phyloP scores from a whole-genome alignment of 2,329 filamentous ascomycete genomes.

The Hymenoscyphus linearis region DNA sequence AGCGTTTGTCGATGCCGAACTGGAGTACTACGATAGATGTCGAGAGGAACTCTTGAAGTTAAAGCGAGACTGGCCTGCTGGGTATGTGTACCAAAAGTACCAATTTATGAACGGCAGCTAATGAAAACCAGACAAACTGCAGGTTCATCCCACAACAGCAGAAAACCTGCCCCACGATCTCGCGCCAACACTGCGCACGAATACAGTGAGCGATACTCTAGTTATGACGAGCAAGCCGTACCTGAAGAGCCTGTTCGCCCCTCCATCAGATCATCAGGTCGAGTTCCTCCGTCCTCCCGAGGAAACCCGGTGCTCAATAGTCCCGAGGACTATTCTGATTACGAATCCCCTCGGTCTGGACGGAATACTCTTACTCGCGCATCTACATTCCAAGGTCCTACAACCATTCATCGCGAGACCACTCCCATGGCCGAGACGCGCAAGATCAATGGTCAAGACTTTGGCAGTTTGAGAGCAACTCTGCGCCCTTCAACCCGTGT shows the following conservation, averaged over 20 bases:
- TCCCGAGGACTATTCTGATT: slow-evolving; percentile 26
- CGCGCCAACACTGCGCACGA: slow-evolving; percentile 61
- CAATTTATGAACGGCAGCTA: background rate
- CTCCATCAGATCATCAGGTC: slow-evolving; percentile 42
- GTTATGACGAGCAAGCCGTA: slow-evolving; percentile 43
- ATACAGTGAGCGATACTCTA: slow-evolving; percentile 53
- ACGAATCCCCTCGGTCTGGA: slow-evolving; percentile 32
- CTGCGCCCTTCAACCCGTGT: slow-evolving; percentile 29
- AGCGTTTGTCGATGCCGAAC: slow-evolving; percentile 78
- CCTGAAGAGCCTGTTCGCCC: slow-evolving; percentile 43
- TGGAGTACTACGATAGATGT: slow-evolving; percentile 87
- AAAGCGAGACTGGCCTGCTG: slow-evolving; percentile 63
- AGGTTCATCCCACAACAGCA: slow-evolving; percentile 21
- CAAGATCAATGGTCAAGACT: slow-evolving; percentile 41
- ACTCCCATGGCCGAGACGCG: slow-evolving; percentile 44
- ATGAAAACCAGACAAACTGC: slow-evolving; percentile 25
- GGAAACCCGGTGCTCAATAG: slow-evolving; percentile 18
- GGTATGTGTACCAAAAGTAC: slow-evolving; percentile 38
- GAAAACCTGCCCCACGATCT: slow-evolving; percentile 36
- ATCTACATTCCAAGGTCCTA: slow-evolving; percentile 54
- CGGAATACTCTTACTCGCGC: slow-evolving; percentile 46
- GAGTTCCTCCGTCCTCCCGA: slow-evolving; percentile 27
- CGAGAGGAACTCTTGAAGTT: slow-evolving; percentile 72
- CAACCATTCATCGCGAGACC: slow-evolving; percentile 46
- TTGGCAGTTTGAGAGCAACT: slow-evolving; percentile 35